Conservation (phyloP, 192 early-diverging fungal genomes). For the Piromyces finnis region DNA sequence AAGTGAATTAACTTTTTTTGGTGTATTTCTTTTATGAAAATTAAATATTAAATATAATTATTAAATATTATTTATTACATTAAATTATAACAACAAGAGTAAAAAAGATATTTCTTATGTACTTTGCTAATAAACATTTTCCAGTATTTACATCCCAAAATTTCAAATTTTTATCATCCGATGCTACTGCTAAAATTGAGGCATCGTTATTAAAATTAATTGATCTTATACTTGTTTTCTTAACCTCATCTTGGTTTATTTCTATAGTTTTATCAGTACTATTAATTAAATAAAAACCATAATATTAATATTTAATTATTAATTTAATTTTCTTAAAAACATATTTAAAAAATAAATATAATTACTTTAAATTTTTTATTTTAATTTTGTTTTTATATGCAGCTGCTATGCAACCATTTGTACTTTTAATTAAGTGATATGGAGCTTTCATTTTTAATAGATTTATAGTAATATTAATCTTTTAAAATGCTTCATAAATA, state of each 20-base stretch:
- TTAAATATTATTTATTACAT: not conserved
- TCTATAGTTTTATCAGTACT: not conserved
- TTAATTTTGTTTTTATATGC: not conserved
- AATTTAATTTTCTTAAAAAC: no score
- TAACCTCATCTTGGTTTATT: not conserved
- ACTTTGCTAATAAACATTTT: not conserved
- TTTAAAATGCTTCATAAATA: no score
- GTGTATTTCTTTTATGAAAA: not conserved
- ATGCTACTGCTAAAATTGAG: not conserved
- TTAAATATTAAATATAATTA: not conserved
- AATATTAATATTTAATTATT: no score
- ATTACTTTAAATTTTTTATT: not conserved
- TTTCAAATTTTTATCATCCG: not conserved
- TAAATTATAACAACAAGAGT: no score
- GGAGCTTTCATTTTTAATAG: not conserved
- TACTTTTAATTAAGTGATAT: not conserved
- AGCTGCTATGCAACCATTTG: not conserved
- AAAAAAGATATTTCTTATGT: no score
- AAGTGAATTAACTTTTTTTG: conserved; percentile 63
- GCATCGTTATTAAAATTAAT: not conserved
- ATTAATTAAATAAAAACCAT: no score
- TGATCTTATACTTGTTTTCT: not conserved
- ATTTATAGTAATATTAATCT: no score
- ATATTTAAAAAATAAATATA: no score
- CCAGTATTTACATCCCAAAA: not conserved